phyloP scores from a whole-genome alignment of 2,329 filamentous ascomycete genomes.

The Fusarium subtropicale region DNA sequence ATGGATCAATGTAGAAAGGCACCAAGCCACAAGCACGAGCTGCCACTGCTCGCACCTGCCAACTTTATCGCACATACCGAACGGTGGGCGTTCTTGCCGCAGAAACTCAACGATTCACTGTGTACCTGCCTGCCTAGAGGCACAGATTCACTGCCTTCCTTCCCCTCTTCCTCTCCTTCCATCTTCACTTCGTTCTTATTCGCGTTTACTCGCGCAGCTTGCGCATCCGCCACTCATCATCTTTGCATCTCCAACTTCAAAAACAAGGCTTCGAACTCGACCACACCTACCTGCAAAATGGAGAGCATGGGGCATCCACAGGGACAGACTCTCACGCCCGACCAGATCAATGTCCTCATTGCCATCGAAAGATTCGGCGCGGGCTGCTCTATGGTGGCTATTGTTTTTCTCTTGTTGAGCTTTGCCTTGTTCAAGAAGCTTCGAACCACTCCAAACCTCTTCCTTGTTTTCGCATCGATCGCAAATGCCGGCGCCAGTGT shows the following conservation, averaged over 20 bases:
- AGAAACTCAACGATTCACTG: neutral
- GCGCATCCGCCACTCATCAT: slow-evolving; percentile 1
- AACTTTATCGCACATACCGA: slow-evolving; percentile 23
- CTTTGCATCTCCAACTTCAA: slow-evolving; percentile 2
- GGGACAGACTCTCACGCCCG: slow-evolving; percentile 46
- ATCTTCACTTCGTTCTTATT: neutral
- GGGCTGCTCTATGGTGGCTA: slow-evolving; percentile 64
- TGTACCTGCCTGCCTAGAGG: neutral
- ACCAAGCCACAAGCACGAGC: slow-evolving; percentile 21
- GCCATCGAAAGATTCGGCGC: slow-evolving; percentile 66
- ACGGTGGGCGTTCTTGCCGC: slow-evolving; percentile 6
- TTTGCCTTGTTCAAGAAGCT: slow-evolving; percentile 63
- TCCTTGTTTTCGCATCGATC: slow-evolving; percentile 53
- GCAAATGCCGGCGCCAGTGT: slow-evolving; percentile 64
- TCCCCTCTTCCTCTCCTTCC: neutral
- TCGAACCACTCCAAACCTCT: slow-evolving; percentile 68
- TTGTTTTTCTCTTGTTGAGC: slow-evolving; percentile 61
- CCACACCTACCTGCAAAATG: slow-evolving; percentile 22
- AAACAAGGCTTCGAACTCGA: neutral
- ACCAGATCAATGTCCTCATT: slow-evolving; percentile 59
- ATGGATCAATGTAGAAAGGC: slow-evolving; percentile 14
- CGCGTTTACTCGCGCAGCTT: slow-evolving; percentile 3
- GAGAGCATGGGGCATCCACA: slow-evolving; percentile 13
- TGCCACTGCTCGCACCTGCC: slow-evolving; percentile 39
- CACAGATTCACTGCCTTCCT: neutral